Evolutionary conservation across 2,329 filamentous ascomycete species (phyloP), one percentile per base, ranked within the genome.

Genomic region (Ophiocordyceps camponoti-leonardi): DNA sequence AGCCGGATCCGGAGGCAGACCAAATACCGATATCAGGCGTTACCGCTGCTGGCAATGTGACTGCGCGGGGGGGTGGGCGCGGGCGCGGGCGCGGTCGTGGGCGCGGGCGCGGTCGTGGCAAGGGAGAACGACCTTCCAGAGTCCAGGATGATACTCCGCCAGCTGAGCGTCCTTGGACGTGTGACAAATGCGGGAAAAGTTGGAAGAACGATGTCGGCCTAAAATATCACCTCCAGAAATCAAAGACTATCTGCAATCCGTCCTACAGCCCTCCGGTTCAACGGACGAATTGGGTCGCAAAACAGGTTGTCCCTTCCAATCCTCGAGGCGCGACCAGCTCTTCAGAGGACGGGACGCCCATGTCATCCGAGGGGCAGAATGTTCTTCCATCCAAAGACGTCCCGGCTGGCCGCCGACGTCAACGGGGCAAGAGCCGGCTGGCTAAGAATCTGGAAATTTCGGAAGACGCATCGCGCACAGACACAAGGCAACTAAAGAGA

Each of bases 181-280:
- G 75, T 49, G 66, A 72, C 11, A 71, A 67, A 41, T 79, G 75
- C 48, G 67, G 67, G 11, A 67, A 66, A 3, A 60, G 57, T 12
- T 79, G 73, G 73, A 77, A 76, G 55, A 78, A 78, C 44, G 63
- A 71, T 31, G 61, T 73, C 42, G 75, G 75, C 0, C 60, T 78
- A 16, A 73, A 75, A 44, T 79, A 79, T 52, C 75, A 79, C 49
- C 57, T 71, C 14, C 69, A 68, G 31, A 77, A 76, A 51, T 72
- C 74, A 1, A 63, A 63, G 48, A 70, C 69, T 4, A 20, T 64
- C 14, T 79, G 75, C 53, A 79, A 79, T 50, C 67, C 73, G 19
- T 61, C 53, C 19, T 61, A 59, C 35, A 49, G 41, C 10, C 37
- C 47, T 16, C 46, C 49, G 33, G 46, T 43, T 19, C 30, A 49